phyloP scores from a whole-genome alignment of 2,329 filamentous ascomycete genomes.

The Pestalotiopsis sp. region DNA sequence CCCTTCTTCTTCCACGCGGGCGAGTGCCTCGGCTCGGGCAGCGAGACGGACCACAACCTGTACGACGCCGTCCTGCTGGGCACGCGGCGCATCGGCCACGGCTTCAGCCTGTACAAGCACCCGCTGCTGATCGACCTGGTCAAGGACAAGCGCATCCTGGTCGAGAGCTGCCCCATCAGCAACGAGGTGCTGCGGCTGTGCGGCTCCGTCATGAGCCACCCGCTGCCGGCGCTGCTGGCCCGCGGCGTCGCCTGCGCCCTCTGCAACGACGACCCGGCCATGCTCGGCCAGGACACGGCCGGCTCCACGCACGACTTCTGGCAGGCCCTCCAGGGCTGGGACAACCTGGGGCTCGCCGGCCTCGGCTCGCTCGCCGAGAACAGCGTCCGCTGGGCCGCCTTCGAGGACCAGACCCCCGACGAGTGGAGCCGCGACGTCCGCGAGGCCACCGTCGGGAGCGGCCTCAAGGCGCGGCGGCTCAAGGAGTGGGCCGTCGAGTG shows the following conservation, averaged over 20 bases:
- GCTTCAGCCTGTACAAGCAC: constrained; percentile 87
- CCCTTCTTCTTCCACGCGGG: constrained; percentile 97
- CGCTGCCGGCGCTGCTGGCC: constrained; percentile 81
- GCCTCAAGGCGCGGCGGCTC: constrained; percentile 72
- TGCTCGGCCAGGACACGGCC: constrained; percentile 79
- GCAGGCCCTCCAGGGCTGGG: constrained; percentile 89
- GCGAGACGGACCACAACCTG: constrained; percentile 76
- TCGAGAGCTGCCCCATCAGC: constrained; percentile 89
- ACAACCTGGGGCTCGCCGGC: constrained; percentile 86
- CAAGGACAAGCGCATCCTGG: constrained; percentile 82
- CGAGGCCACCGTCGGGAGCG: constrained; percentile 71
- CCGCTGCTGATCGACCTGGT: constrained; percentile 87
- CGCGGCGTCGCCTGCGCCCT: constrained; percentile 83
- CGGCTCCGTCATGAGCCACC: constrained; percentile 74
- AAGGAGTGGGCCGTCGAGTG: constrained; percentile 80
- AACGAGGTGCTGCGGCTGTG: constrained; percentile 86
- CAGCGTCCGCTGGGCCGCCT: constrained; percentile 86
- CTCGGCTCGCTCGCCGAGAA: constrained; percentile 89
- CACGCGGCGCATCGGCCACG: constrained; percentile 83
- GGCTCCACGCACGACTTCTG: constrained; percentile 93
- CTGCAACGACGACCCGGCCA: constrained; percentile 88
- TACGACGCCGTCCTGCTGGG: constrained; percentile 76
- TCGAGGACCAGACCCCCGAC: constrained; percentile 74
- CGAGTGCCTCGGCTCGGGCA: constrained; percentile 81
- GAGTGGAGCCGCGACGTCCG: constrained; percentile 76